These are phyloP conservation scores for Nepenthes mirabilis DNA, from an alignment of 148 eudicot species.

Conservation along the genomic window DNA sequence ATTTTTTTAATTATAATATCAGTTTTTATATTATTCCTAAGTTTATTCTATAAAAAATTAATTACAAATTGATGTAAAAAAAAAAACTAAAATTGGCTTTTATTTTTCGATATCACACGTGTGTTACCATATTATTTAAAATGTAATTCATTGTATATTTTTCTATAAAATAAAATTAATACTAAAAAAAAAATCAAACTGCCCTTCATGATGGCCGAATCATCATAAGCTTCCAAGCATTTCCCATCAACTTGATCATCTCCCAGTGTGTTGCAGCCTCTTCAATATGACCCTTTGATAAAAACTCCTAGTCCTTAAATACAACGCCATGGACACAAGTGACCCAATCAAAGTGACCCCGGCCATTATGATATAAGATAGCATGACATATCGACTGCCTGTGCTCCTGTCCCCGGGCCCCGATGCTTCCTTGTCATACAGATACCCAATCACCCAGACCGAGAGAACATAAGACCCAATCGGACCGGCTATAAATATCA, in stretches of 20 bases:
- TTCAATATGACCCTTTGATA: conserved; percentile 25
- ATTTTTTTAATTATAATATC: too few species aligned
- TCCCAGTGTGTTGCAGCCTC: conserved; percentile 8
- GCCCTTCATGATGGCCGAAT: too few species aligned
- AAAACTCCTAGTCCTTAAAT: conserved; percentile 34
- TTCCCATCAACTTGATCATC: not conserved
- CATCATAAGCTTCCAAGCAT: too few species aligned
- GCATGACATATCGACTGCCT: conserved; percentile 46
- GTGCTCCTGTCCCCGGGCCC: conserved; percentile 25
- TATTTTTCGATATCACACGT: too few species aligned
- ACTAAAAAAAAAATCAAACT: too few species aligned
- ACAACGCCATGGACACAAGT: conserved; percentile 31
- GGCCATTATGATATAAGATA: conserved; percentile 57
- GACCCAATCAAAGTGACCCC: conserved; percentile 36
- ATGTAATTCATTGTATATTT: too few species aligned
- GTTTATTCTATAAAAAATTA: too few species aligned
- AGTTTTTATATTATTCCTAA: too few species aligned
- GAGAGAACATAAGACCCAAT: conserved; percentile 64
- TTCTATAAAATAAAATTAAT: too few species aligned
- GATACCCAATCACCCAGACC: conserved; percentile 50
- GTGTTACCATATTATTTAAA: too few species aligned
- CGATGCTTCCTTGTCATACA: conserved; percentile 50
- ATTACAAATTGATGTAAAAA: too few species aligned
- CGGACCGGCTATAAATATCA: conserved; percentile 56
- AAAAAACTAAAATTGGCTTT: too few species aligned